Evolutionary conservation across 768 basidiomycete species (phyloP).

Genomic region (Tulasnella sp.): DNA sequence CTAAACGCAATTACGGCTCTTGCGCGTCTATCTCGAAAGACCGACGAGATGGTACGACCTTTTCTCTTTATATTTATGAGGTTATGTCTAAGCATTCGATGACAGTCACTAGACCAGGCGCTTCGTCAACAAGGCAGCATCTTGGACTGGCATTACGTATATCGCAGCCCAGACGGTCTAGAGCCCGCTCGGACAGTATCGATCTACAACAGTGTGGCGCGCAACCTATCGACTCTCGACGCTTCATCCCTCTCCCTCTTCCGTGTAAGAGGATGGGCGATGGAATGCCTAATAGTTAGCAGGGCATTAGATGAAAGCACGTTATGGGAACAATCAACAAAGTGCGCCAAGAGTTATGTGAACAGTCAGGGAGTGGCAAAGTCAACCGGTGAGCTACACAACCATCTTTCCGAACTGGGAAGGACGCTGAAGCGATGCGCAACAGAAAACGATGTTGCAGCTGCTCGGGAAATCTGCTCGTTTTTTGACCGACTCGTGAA

Average conservation of each 20-base stretch:
- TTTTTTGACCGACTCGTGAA: conserved; percentile 37
- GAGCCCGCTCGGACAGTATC: background rate
- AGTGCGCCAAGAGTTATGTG: conserved; percentile 8
- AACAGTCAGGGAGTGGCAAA: conserved; percentile 1
- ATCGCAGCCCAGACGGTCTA: background rate
- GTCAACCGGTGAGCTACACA: background rate
- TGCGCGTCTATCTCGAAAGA: background rate
- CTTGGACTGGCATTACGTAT: conserved; percentile 8
- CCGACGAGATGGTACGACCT: background rate
- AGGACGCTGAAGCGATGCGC: conserved; percentile 34
- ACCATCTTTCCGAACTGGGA: conserved; percentile 25
- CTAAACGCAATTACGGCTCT: conserved; percentile 38
- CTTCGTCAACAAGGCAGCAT: conserved; percentile 6
- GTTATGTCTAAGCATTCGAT: background rate
- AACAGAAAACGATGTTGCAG: conserved; percentile 29
- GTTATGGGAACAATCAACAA: conserved; percentile 15
- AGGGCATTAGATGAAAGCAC: conserved; percentile 6
- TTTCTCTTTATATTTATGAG: background rate
- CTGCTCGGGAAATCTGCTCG: conserved; percentile 31
- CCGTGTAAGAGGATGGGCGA: conserved; percentile 12
- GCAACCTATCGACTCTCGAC: background rate
- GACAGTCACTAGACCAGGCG: background rate
- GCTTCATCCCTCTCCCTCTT: background rate
- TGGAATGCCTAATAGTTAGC: conserved; percentile 13
- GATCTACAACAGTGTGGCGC: background rate